Evolutionary conservation across 306 rosid genomes (phyloP), one percentile per base, ranked within the genome.

Genomic region (Prunus persica): DNA sequence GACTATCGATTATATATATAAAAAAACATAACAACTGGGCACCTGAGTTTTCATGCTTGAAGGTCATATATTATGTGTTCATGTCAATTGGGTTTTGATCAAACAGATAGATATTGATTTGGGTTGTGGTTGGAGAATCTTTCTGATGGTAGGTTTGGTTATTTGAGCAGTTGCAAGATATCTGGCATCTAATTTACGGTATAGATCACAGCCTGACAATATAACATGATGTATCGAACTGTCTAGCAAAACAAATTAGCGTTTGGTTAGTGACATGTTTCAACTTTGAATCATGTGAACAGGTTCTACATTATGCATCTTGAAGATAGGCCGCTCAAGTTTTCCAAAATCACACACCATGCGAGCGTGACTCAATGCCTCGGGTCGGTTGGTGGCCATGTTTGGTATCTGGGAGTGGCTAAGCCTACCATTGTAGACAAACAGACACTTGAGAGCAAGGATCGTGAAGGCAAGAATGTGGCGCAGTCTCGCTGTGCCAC

Each of bases 301-400:
- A 91, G 96, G 89, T 83, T 95, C 22, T 90, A 92, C 83, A 85
- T 92, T 8, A 91, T 95, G 96, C 93, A 79, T 70, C 73, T 89
- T 70, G 82, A 92, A 67, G 38, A 80, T 38, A 80, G 89, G 8
- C 88, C 92, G 0, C 87, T 89, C 1, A 34, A 76, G 82, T 88
- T 95, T 68, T 85, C 91, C 1, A 62, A 1, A 2, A 92, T 95
- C 28, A 87, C 98, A 30, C 97, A 95, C 84, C 98, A 95, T 60
- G 92, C 96, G 4, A 84, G 79, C 3, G 98, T 92, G 79, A 95
- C 97, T 55, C 97, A 95, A 72, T 95, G 97, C 85, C 95, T 95
- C 10, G 97, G 97, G 8, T 89, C 97, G 4, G 51, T 90, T 51
- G 92, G 97, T 27, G 91, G 97, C 22, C 82, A 84, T 68, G 86